These are phyloP conservation scores for Fusarium circinatum DNA, from an alignment of 2,329 filamentous ascomycete genomes.

Conservation along the genomic window DNA sequence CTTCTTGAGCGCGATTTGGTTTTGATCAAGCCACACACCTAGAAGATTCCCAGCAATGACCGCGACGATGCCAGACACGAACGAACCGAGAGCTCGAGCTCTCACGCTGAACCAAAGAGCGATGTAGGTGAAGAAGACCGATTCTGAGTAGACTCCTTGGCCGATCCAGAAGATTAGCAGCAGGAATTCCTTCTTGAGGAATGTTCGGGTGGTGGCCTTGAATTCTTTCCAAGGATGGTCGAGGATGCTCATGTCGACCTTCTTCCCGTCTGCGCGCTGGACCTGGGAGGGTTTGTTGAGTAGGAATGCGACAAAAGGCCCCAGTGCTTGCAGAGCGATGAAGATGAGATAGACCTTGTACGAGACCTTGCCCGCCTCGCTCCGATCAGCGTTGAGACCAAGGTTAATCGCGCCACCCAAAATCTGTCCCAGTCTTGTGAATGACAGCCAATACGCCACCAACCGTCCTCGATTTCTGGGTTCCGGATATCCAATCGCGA, in stretches of 20 bases:
- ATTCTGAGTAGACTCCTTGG: constrained; percentile 72
- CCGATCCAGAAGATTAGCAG: constrained; percentile 71
- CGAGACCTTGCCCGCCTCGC: constrained; percentile 68
- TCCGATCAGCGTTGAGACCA: constrained; percentile 66
- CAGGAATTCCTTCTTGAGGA: constrained; percentile 68
- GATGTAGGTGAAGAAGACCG: constrained; percentile 61
- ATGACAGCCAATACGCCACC: constrained; percentile 71
- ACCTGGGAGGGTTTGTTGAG: constrained; percentile 68
- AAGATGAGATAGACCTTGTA: constrained; percentile 74
- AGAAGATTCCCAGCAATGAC: constrained; percentile 70
- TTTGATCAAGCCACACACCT: constrained; percentile 68
- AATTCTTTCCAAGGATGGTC: constrained; percentile 66
- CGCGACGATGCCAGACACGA: constrained; percentile 72
- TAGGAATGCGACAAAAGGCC: constrained; percentile 68
- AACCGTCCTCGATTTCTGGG: constrained; percentile 69
- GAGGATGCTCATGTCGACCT: constrained; percentile 65
- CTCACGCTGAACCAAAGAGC: constrained; percentile 74
- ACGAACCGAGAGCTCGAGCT: constrained; percentile 68
- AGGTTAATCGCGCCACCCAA: constrained; percentile 75
- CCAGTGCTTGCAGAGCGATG: constrained; percentile 71
- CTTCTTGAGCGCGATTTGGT: constrained; percentile 59
- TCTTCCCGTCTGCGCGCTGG: constrained; percentile 69
- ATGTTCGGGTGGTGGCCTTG: constrained; percentile 64
- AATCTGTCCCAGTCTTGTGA: constrained; percentile 61
- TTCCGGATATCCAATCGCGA: constrained; percentile 70